Evolutionary conservation across 176 grass and related monocot genomes (phyloP).

Genomic region (Rhipidocladum racemiflorum): DNA sequence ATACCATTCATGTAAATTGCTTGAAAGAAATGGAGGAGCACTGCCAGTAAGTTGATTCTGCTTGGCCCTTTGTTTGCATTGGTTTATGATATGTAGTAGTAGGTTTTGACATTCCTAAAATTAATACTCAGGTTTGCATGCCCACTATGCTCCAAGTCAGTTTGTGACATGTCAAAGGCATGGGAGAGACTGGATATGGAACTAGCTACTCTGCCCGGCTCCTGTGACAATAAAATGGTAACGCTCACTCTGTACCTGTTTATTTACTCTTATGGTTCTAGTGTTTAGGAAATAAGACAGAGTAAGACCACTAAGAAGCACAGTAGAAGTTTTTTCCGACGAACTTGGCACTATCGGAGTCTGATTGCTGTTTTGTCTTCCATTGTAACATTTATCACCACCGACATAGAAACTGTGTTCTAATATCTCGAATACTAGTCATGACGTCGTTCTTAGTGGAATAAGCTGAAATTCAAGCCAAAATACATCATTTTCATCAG

Average conservation of each 20-base stretch:
- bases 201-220: constrained; percentile 63
- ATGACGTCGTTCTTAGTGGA: neutral
- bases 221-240: constrained; percentile 73
- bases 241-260: neutral
- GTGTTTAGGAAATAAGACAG: neutral
- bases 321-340: neutral
- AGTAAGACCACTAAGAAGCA: neutral
- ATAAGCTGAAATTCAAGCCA: neutral
- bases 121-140: constrained; percentile 60
- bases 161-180: constrained; percentile 94
- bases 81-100: neutral
- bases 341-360: neutral
- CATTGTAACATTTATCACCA: neutral
- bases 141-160: constrained; percentile 93
- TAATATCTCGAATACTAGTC: neutral
- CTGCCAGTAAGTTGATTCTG: constrained; percentile 55
- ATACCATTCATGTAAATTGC: constrained; percentile 86
- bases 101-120: constrained; percentile 11
- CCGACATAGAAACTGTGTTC: neutral
- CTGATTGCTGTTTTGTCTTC: neutral
- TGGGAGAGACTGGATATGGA: constrained; percentile 85
- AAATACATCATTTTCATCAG: neutral
- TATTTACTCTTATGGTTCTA: neutral
- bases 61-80: neutral
- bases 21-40: constrained; percentile 94